Percentiles rank a stretch among this genome's conserved stretches.
Evolutionary conservation across 2,329 filamentous ascomycete genomes (phyloP).

Genomic region (Microcera coccophila): DNA sequence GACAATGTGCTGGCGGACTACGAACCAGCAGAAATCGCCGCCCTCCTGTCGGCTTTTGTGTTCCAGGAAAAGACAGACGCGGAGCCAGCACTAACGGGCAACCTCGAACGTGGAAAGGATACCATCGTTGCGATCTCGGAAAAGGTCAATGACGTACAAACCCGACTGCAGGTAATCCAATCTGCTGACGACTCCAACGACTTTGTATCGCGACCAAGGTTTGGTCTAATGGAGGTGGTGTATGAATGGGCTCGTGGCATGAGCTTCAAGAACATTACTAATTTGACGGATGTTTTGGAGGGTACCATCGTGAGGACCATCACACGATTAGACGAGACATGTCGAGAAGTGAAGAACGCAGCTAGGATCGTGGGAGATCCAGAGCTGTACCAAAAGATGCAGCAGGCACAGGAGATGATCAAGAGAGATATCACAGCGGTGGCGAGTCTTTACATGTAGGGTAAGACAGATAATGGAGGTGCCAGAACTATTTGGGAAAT

Average conservation of each 20-base stretch:
- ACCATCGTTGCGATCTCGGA: slow-evolving; percentile 88
- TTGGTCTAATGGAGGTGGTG: slow-evolving; percentile 94
- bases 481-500: background rate
- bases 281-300: slow-evolving; percentile 92
- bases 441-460: slow-evolving; percentile 82
- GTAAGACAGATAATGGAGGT: background rate
- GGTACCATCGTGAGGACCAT: slow-evolving; percentile 96
- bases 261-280: slow-evolving; percentile 97
- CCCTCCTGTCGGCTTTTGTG: slow-evolving; percentile 87
- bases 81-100: slow-evolving; percentile 74
- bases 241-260: slow-evolving; percentile 98
- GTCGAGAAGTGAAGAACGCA: slow-evolving; percentile 94
- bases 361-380: slow-evolving; percentile 94
- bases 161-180: slow-evolving; percentile 85
- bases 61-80: slow-evolving; percentile 95
- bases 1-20: slow-evolving; percentile 96
- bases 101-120: slow-evolving; percentile 75
- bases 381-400: slow-evolving; percentile 92
- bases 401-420: slow-evolving; percentile 94
- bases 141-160: slow-evolving; percentile 87
- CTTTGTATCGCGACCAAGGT: slow-evolving; percentile 80
- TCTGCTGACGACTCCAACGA: slow-evolving; percentile 88
- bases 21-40: slow-evolving; percentile 94
- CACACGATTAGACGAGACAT: slow-evolving; percentile 90
- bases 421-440: slow-evolving; percentile 92